phyloP scores from a whole-genome alignment of 1,284 basidiomycete genomes.

The Heterobasidion annosum region DNA sequence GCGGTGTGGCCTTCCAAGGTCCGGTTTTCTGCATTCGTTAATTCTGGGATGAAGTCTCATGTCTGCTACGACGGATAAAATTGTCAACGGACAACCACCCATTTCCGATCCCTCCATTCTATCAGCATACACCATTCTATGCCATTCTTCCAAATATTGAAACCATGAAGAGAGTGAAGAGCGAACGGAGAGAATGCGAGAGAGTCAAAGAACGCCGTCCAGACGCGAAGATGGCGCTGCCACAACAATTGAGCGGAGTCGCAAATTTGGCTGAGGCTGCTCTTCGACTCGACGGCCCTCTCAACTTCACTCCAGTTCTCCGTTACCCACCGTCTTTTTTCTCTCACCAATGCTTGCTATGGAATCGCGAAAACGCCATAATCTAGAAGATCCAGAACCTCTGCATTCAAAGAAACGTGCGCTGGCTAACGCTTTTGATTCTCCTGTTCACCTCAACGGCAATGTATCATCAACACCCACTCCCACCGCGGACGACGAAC shows the following conservation, averaged over 20 bases:
- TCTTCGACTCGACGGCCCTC: neutral
- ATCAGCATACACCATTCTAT: no score
- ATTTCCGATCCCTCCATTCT: no score
- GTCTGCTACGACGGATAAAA: no score
- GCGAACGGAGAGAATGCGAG: no score
- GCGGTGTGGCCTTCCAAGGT: no score
- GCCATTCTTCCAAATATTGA: no score
- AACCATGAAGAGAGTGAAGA: no score
- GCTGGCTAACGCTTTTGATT: constrained; percentile 43
- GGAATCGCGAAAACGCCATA: constrained; percentile 9
- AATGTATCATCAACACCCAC: constrained; percentile 8
- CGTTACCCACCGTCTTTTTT: neutral
- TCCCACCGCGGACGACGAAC: constrained; percentile 38
- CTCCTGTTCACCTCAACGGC: constrained; percentile 53
- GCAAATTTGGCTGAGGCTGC: neutral
- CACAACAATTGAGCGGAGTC: constrained; percentile 12
- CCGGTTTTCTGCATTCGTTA: no score
- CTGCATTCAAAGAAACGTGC: constrained; percentile 58
- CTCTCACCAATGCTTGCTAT: constrained; percentile 8
- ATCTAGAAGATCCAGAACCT: constrained; percentile 14
- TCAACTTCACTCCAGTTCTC: neutral
- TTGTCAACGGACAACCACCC: no score
- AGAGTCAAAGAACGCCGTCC: no score
- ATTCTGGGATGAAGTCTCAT: no score
- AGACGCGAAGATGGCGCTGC: neutral